Percentiles rank a stretch among this genome's conserved stretches.
Evolutionary conservation across 2,329 filamentous ascomycete species (phyloP).

Genomic region (Penicillium sp.): DNA sequence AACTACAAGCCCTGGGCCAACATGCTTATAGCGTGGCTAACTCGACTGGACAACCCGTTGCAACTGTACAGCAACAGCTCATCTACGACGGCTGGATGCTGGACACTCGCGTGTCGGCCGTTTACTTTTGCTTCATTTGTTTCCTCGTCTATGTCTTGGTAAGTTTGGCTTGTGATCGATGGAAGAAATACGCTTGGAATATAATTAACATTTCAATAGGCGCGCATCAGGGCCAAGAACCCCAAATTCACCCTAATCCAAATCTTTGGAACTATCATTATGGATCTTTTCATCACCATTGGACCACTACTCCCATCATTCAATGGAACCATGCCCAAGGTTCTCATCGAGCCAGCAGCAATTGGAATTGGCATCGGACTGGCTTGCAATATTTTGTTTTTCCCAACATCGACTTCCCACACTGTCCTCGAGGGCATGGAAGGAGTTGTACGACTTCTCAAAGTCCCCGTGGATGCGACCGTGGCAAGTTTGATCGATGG

Average conservation of each 20-base stretch:
- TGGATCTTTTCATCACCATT: constrained; percentile 54
- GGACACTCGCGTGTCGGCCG: constrained; percentile 53
- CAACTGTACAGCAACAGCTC: constrained; percentile 44
- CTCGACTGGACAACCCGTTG: constrained; percentile 36
- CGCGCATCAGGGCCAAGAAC: constrained; percentile 54
- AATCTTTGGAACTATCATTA: constrained; percentile 56
- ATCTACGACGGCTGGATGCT: constrained; percentile 56
- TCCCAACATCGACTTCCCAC: constrained; percentile 58
- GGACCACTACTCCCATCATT: constrained; percentile 53
- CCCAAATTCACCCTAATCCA: constrained; percentile 55
- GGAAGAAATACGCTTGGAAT: background rate
- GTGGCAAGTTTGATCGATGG: constrained; percentile 25
- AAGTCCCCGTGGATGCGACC: constrained; percentile 42
- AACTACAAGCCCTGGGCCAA: constrained; percentile 44
- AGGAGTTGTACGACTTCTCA: constrained; percentile 37
- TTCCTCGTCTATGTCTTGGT: constrained; percentile 54
- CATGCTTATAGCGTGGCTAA: constrained; percentile 41
- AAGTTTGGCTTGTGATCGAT: background rate
- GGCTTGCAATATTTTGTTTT: constrained; percentile 54
- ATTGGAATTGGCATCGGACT: constrained; percentile 55
- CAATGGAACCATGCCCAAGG: constrained; percentile 45
- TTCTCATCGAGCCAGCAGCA: constrained; percentile 55
- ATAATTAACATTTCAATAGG: constrained; percentile 30
- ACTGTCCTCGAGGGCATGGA: constrained; percentile 47
- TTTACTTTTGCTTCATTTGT: constrained; percentile 48